Conservation (phyloP, 2,329 filamentous ascomycete genomes). For the Diplodia intermedia region DNA sequence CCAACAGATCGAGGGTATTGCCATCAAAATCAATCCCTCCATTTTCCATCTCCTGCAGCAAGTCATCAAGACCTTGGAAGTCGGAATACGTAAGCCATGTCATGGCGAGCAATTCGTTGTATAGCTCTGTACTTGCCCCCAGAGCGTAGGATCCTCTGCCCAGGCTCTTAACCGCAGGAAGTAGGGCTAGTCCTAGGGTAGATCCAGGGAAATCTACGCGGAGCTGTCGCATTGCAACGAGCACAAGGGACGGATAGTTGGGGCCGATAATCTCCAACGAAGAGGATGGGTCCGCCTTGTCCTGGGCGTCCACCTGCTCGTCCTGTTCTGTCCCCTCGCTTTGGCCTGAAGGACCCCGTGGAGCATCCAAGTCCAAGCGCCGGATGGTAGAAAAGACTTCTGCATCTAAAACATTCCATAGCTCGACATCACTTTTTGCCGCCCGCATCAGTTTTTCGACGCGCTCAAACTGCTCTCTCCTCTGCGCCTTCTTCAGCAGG, state of each 20-base stretch:
- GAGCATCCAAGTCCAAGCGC: constrained; percentile 60
- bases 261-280: constrained; percentile 66
- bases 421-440: constrained; percentile 66
- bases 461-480: constrained; percentile 41
- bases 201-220: constrained; percentile 67
- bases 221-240: constrained; percentile 64
- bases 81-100: constrained; percentile 69
- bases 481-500: constrained; percentile 26
- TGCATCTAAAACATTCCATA: constrained; percentile 71
- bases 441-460: constrained; percentile 62
- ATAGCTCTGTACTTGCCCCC: constrained; percentile 72
- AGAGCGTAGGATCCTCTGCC: constrained; percentile 75
- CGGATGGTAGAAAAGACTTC: constrained; percentile 70
- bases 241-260: constrained; percentile 68
- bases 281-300: constrained; percentile 9
- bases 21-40: constrained; percentile 66
- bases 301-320: neutral
- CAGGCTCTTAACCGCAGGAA: constrained; percentile 71
- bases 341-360: neutral
- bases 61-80: constrained; percentile 59
- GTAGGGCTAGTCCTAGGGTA: constrained; percentile 63
- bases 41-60: constrained; percentile 71
- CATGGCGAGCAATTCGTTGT: constrained; percentile 69
- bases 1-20: constrained; percentile 53
- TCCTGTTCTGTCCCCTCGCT: neutral